Conservation (phyloP, 257 asterid genomes). For the Rubia yunnanensis region DNA sequence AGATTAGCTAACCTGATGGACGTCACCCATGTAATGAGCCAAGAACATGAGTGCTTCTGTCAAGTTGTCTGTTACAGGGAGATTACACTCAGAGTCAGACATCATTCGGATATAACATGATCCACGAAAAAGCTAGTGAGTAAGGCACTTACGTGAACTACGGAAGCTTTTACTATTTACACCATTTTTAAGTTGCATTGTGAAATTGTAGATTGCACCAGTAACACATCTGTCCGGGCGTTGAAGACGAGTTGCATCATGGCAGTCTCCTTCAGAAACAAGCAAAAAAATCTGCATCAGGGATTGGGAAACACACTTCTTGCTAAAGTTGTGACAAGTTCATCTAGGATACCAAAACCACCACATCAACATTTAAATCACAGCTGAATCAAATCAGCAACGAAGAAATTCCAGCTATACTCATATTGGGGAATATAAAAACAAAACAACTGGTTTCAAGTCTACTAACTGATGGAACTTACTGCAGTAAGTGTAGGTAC, state of each 20-base stretch:
- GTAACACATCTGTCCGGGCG: slow-evolving; percentile 77
- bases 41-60: slow-evolving; percentile 93
- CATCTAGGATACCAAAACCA: neutral
- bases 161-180: slow-evolving; percentile 25
- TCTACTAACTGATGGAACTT: slow-evolving; percentile 23
- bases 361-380: neutral
- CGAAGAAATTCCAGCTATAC: neutral
- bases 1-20: slow-evolving; percentile 75
- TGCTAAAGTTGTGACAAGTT: neutral
- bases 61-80: slow-evolving; percentile 64
- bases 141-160: slow-evolving; percentile 43
- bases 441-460: neutral
- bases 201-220: slow-evolving; percentile 88
- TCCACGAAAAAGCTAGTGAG: neutral
- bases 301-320: neutral
- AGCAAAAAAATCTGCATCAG: neutral
- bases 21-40: slow-evolving; percentile 90
- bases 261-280: slow-evolving; percentile 74
- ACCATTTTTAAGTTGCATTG: slow-evolving; percentile 56
- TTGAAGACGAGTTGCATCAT: slow-evolving; percentile 53
- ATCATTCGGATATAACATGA: neutral
- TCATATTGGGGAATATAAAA: neutral
- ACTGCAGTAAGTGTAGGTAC: slow-evolving; percentile 87
- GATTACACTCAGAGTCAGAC: slow-evolving; percentile 9
- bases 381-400: neutral